A percentile compares a stretch with the other conserved stretches of the same genome.
Evolutionary conservation across 2,329 filamentous ascomycete species (phyloP).

Genomic region (Trichoderma asperellum): DNA sequence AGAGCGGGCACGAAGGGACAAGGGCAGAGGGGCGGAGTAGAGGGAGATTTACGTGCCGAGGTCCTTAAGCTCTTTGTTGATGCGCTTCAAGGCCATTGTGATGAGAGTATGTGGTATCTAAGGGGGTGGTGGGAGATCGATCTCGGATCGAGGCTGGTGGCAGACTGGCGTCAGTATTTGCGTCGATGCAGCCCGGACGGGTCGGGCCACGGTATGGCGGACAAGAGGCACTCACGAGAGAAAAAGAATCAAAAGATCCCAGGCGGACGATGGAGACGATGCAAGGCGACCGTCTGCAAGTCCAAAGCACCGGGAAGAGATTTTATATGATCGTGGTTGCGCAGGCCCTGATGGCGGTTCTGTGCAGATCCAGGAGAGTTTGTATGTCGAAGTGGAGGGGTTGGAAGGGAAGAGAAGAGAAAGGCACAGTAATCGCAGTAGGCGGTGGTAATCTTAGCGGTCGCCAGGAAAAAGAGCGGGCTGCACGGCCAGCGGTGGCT

Average conservation of each 20-base stretch:
- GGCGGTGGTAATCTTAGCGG: background rate
- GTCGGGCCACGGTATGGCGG: conserved; percentile 31
- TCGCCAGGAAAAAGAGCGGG: conserved; percentile 21
- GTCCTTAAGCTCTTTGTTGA: conserved; percentile 92
- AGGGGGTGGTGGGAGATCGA: conserved; percentile 32
- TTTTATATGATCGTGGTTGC: conserved; percentile 19
- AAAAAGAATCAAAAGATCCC: conserved; percentile 26
- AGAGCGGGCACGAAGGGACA: conserved; percentile 29
- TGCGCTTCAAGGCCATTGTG: conserved; percentile 86
- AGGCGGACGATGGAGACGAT: conserved; percentile 30
- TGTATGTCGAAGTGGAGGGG: conserved; percentile 28
- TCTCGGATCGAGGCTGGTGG: conserved; percentile 33
- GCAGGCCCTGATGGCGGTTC: conserved; percentile 16
- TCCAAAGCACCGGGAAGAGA: conserved; percentile 15
- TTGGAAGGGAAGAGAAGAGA: conserved; percentile 21
- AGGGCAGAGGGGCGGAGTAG: conserved; percentile 29
- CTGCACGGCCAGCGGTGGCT: conserved; percentile 12
- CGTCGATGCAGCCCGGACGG: conserved; percentile 24
- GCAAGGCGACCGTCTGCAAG: conserved; percentile 32
- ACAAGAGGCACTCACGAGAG: conserved; percentile 38
- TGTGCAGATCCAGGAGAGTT: conserved; percentile 25
- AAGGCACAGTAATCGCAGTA: conserved; percentile 19
- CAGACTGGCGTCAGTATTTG: conserved; percentile 25
- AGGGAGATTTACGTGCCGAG: conserved; percentile 71
- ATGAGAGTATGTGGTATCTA: conserved; percentile 37